Conservation (phyloP, 768 basidiomycete genomes). For the Krasilnikovozyma curviuscula region DNA sequence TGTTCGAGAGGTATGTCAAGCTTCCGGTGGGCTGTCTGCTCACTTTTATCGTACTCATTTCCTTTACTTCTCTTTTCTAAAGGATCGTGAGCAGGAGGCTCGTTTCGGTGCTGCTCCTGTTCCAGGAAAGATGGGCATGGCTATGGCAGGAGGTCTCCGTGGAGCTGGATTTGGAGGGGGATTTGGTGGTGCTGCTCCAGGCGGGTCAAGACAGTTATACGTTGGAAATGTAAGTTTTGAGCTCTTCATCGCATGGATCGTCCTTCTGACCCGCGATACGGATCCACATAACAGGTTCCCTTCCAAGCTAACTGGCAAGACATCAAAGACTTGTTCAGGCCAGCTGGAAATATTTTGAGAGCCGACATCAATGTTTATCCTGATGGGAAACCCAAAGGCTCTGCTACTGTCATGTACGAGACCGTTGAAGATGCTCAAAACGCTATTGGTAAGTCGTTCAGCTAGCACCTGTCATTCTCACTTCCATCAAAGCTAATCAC, state of each 20-base stretch:
- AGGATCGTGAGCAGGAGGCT: constrained; percentile 95
- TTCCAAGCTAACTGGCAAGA: constrained; percentile 99
- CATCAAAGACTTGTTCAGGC: constrained; percentile 87
- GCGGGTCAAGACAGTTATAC: constrained; percentile 10
- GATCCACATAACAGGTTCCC: constrained; percentile 41
- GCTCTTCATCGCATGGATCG: not conserved
- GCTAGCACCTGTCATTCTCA: not conserved
- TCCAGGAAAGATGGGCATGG: constrained; percentile 87
- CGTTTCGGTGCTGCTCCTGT: constrained; percentile 90
- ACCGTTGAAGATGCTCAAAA: constrained; percentile 73
- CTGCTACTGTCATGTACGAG: constrained; percentile 92
- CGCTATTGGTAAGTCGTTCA: constrained; percentile 56
- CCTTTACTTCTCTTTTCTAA: not conserved
- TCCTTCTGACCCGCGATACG: not conserved
- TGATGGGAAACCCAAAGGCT: constrained; percentile 85
- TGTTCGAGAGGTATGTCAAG: constrained; percentile 74
- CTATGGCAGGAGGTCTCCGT: constrained; percentile 22
- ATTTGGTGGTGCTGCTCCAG: constrained; percentile 12
- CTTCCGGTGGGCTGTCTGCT: not conserved
- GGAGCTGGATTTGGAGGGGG: constrained; percentile 13
- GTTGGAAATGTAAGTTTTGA: constrained; percentile 12
- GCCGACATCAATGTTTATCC: constrained; percentile 77
- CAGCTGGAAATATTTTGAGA: constrained; percentile 82
- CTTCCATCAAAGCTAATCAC: not conserved
- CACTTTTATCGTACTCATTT: not conserved